Evolutionary conservation across 345 rosid genomes (phyloP).

Genomic region (Cardamine chenopodiifolia): DNA sequence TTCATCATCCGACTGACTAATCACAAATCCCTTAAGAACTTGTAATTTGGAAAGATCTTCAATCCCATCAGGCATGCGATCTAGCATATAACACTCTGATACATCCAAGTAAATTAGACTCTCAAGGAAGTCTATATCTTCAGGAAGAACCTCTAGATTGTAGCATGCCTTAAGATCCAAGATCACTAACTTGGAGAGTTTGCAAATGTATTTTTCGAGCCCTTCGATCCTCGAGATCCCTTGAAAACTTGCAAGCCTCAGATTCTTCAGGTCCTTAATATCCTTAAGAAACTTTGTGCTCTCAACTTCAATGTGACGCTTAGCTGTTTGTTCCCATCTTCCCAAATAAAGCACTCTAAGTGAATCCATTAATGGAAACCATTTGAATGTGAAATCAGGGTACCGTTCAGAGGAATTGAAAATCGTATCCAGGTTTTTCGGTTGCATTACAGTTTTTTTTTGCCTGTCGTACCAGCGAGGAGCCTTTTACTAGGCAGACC

Average conservation of each 20-base stretch:
- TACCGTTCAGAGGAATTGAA: constrained; percentile 54
- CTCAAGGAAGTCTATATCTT: constrained; percentile 42
- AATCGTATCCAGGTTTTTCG: constrained; percentile 15
- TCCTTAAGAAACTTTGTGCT: constrained; percentile 38
- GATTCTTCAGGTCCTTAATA: constrained; percentile 36
- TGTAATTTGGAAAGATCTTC: constrained; percentile 39
- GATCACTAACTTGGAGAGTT: constrained; percentile 41
- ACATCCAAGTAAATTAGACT: constrained; percentile 54
- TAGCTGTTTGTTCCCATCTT: constrained; percentile 49
- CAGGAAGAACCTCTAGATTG: constrained; percentile 55
- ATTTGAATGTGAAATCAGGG: constrained; percentile 46
- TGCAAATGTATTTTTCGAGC: constrained; percentile 36
- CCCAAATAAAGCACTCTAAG: constrained; percentile 51
- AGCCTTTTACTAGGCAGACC: constrained; percentile 48
- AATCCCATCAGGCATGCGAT: constrained; percentile 50
- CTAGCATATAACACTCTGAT: constrained; percentile 60
- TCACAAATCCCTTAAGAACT: constrained; percentile 68
- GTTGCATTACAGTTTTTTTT: background rate
- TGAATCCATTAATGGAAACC: constrained; percentile 40
- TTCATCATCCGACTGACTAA: constrained; percentile 33
- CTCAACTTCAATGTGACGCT: constrained; percentile 51
- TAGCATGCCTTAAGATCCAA: constrained; percentile 66
- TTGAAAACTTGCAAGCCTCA: constrained; percentile 54
- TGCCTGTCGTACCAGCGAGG: background rate
- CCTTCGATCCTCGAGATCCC: constrained; percentile 56